Evolutionary conservation across 805 yeast genomes (phyloP), one percentile per base, ranked within the genome.

Genomic region (Saturnispora serradocipensis): DNA sequence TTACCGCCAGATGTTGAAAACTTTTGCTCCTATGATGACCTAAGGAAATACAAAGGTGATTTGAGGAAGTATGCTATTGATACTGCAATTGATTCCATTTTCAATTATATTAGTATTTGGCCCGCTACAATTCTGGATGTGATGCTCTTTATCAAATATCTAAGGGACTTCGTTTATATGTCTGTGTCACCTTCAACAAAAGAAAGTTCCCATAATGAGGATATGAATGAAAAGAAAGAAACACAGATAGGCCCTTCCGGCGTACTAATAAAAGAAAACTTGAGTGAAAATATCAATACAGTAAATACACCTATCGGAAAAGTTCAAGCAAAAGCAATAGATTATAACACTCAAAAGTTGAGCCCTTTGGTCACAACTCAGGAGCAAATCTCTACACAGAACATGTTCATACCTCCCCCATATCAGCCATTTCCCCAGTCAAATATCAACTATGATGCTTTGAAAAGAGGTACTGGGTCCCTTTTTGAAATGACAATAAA

Each of bases 1-100:
- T 34, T 54, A n/a, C 58, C 58, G 11, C 3, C 15, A 6, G 54
- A 52, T 20, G 39, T 56, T 25, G 43, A 30, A 25, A 48, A 45
- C 1, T 56, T 53, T 30, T 42, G 50, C 18, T 39, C 52, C 38
- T 53, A 49, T 4, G 48, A 46, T 16, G 54, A 53, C 18, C 25
- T 55, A 6, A 22, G 49, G 8, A 43, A 30, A n/a, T 50, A 18
- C 44, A 22, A 38, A 22, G 50, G 43, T 11, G 58, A 56, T 38
- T 30, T 56, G 6, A 49, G 58, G 13, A 53, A 39, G 28, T 39
- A 27, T 45, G 50, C 45, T 25, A 50, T 56, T 30, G 55, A 53
- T 48, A 16, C 24, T 6, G 32, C 54, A 9, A 11, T 56, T 3
- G 46, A 20, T 11, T 16, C 48, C 3, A 16, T 48, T 20, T 10